These are phyloP conservation scores for Paracoccidioides lutzii DNA, from an alignment of 2,329 filamentous ascomycete species.

Conservation along the genomic window DNA sequence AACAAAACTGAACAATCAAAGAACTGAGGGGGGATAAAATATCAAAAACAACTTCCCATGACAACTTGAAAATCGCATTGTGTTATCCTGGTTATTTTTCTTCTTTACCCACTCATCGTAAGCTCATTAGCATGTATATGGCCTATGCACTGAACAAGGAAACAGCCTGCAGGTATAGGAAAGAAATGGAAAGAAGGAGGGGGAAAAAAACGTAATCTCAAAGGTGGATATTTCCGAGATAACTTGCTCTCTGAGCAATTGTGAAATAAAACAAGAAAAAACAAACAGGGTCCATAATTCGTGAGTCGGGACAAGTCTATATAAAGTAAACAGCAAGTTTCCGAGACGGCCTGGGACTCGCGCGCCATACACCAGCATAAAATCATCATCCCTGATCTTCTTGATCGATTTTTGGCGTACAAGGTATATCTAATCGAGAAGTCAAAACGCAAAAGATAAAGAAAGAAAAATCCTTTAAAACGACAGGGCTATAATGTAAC, in stretches of 20 bases:
- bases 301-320: constrained; percentile 2
- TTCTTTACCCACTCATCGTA: not conserved
- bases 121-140: not conserved
- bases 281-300: constrained; percentile 1
- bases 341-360: not conserved
- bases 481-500: not conserved
- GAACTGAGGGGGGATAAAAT: not conserved
- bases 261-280: not conserved
- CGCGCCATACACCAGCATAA: not conserved
- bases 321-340: not conserved
- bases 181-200: not conserved
- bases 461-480: not conserved
- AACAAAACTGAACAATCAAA: not conserved
- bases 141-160: not conserved
- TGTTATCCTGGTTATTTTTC: not conserved
- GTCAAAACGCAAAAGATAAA: not conserved
- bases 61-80: not conserved
- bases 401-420: not conserved
- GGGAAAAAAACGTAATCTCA: not conserved
- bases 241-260: not conserved
- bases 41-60: not conserved
- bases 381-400: constrained; percentile 1
- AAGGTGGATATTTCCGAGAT: not conserved
- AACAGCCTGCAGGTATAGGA: not conserved
- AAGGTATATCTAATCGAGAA: not conserved